A percentile compares a stretch with the other conserved stretches of the same genome.
Evolutionary conservation across 2,329 filamentous ascomycete genomes (phyloP).

Genomic region (Colletotrichum lindemuthianum): DNA sequence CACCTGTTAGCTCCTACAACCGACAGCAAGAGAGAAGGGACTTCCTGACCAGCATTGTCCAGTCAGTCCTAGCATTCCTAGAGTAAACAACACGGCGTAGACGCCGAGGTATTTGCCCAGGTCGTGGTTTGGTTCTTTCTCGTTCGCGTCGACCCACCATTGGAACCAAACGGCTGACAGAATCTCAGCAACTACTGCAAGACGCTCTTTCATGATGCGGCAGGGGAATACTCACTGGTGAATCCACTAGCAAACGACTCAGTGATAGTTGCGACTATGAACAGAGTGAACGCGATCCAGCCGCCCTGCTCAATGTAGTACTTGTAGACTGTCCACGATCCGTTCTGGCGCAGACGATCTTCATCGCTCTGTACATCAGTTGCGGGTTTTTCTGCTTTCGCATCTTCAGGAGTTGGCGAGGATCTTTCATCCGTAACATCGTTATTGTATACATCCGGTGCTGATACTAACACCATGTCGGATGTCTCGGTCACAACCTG

Average conservation of each 20-base stretch:
- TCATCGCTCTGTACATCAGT: not conserved
- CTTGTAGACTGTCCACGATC: conserved; percentile 13
- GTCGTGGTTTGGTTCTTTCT: not conserved
- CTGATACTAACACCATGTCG: not conserved
- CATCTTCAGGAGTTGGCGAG: not conserved
- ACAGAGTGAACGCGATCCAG: not conserved
- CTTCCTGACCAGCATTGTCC: conserved; percentile 12
- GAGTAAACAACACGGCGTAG: conserved; percentile 2
- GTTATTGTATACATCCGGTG: not conserved
- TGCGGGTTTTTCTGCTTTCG: not conserved
- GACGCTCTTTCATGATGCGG: no score
- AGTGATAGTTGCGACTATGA: not conserved
- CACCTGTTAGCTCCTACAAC: not conserved
- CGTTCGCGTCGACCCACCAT: conserved; percentile 27
- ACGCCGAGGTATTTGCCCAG: conserved; percentile 20
- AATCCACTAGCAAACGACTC: conserved; percentile 9
- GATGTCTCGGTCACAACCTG: not conserved
- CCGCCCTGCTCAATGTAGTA: conserved; percentile 17
- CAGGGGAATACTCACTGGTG: not conserved
- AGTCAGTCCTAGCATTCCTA: not conserved
- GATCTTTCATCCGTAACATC: not conserved
- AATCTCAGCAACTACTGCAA: not conserved
- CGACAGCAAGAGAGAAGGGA: not conserved
- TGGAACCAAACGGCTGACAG: conserved; percentile 13
- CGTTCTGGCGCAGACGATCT: conserved; percentile 9